Conservation (phyloP, 352 stramenopile species). For the Elongisporangium senticosum region DNA sequence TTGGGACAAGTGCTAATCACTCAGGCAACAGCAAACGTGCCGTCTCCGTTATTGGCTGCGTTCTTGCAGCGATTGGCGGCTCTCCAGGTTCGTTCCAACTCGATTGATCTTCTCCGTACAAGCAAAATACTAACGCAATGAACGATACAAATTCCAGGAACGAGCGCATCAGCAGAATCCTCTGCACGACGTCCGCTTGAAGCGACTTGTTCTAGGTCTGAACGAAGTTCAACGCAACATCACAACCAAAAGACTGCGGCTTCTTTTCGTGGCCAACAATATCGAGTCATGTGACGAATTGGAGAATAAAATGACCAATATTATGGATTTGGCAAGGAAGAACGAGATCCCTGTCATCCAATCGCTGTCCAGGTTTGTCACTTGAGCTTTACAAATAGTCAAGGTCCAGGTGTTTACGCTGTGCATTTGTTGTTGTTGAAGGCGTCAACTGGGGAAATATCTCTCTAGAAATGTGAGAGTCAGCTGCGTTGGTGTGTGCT, state of each 20-base stretch:
- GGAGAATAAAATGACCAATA: conserved; percentile 78
- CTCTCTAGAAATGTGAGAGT: conserved; percentile 93
- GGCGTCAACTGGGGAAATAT: conserved; percentile 86
- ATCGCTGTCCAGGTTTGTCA: not conserved
- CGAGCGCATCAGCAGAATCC: conserved; percentile 59
- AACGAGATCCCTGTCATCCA: conserved; percentile 41
- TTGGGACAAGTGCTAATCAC: not conserved
- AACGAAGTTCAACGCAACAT: conserved; percentile 89
- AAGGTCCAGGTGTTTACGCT: conserved; percentile 16
- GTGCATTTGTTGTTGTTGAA: conserved; percentile 19
- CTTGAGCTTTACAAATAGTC: conserved; percentile 19
- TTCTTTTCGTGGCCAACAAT: conserved; percentile 89
- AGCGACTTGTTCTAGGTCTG: conserved; percentile 88
- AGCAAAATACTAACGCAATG: not conserved
- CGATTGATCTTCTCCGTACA: not conserved
- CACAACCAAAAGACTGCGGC: conserved; percentile 72
- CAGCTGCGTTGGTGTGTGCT: conserved; percentile 93
- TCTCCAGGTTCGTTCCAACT: conserved; percentile 17
- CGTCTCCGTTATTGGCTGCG: conserved; percentile 5
- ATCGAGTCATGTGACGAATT: conserved; percentile 76
- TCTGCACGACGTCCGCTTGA: conserved; percentile 51
- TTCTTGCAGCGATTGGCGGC: conserved; percentile 22
- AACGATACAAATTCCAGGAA: conserved; percentile 31
- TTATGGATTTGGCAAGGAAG: conserved; percentile 58
- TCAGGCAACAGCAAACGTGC: not conserved